Percentiles rank a stretch among this genome's conserved stretches.
Evolutionary conservation across 75 land plant species (phyloP).

Genomic region (Isoetes taiwanensis): DNA sequence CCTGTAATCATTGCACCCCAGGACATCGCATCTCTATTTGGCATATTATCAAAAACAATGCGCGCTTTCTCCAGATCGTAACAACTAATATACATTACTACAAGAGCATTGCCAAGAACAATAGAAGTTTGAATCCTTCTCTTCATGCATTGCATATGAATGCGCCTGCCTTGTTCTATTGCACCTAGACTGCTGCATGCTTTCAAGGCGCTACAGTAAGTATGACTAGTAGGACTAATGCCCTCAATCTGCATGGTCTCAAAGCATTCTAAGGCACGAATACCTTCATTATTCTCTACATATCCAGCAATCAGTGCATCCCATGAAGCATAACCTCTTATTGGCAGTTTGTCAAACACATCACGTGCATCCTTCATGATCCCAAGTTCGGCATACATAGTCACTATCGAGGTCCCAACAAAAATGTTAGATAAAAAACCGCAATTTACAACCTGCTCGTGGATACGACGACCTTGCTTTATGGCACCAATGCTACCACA

Average conservation of each 20-base stretch:
- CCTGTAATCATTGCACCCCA: no score
- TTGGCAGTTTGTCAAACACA: constrained; percentile 12
- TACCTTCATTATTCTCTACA: constrained; percentile 3
- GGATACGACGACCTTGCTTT: constrained; percentile 25
- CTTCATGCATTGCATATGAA: no score
- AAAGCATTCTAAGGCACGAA: constrained; percentile 5
- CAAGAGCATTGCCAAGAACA: no score
- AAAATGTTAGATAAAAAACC: constrained; percentile 12
- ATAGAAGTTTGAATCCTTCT: no score
- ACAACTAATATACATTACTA: no score
- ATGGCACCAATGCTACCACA: constrained; percentile 18
- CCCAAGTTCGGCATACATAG: constrained; percentile 39
- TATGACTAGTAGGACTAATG: constrained; percentile 5
- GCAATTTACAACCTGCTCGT: constrained; percentile 13
- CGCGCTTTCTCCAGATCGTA: no score
- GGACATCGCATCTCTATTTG: no score
- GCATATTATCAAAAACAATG: no score
- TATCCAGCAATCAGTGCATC: constrained; percentile 20
- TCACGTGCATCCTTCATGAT: constrained; percentile 10
- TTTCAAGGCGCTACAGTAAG: constrained; percentile 9
- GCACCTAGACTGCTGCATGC: background rate
- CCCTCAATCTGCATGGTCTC: constrained; percentile 1
- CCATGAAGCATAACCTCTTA: constrained; percentile 19
- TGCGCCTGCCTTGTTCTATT: no score
- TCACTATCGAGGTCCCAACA: constrained; percentile 26